Evolutionary conservation across 306 rosid species (phyloP).

Genomic region (Gastrolobium bilobum): DNA sequence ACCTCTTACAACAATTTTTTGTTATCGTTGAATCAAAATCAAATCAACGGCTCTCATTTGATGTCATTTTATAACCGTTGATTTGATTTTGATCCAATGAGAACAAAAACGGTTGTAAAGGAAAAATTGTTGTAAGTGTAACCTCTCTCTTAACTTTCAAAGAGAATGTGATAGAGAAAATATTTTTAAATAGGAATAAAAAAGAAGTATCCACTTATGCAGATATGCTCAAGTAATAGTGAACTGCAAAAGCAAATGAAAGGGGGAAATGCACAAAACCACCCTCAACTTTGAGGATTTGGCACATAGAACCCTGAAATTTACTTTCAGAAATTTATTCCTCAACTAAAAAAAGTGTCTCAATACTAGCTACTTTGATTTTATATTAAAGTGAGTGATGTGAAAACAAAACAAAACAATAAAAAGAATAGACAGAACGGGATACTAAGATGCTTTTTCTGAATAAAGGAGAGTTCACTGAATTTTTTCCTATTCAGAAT

Average conservation of each 20-base stretch:
- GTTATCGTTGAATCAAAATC: too few species aligned
- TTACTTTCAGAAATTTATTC: background rate
- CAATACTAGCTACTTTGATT: background rate
- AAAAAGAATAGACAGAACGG: background rate
- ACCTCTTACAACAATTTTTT: too few species aligned
- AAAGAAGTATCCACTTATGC: background rate
- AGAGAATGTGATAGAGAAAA: background rate
- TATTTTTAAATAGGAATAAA: background rate
- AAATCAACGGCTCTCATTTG: too few species aligned
- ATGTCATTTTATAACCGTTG: too few species aligned
- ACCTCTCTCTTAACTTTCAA: background rate
- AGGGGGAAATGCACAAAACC: slow-evolving; percentile 17
- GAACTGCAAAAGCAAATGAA: background rate
- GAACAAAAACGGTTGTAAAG: too few species aligned
- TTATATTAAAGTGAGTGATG: background rate
- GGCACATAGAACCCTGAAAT: background rate
- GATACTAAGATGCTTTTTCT: background rate
- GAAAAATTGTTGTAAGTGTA: too few species aligned
- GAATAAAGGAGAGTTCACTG: background rate
- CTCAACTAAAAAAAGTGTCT: background rate
- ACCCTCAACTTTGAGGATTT: background rate
- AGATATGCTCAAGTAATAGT: background rate
- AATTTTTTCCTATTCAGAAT: slow-evolving; percentile 9
- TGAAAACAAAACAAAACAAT: background rate
- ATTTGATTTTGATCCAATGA: too few species aligned